Evolutionary conservation across 768 basidiomycete genomes (phyloP), one percentile per base, ranked within the genome.

Genomic region (Dentipellis fragilis): DNA sequence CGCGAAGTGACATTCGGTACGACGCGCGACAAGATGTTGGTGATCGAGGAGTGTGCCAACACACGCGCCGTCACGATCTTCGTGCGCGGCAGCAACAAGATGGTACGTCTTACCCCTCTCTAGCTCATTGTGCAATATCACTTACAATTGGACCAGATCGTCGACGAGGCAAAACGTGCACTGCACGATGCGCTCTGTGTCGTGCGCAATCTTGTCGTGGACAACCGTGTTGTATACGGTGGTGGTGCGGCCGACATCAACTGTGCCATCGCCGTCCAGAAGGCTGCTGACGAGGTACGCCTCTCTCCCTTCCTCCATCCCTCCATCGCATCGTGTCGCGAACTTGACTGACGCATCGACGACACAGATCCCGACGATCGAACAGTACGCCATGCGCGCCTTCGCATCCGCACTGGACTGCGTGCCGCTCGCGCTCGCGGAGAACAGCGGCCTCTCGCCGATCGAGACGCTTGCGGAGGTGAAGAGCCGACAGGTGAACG

Each of bases 371-470:
- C 87, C 96, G 1, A 80, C 92, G 29, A 97, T 99, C 65, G 96
- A 99, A 72, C 96, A 99, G 75, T 99, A 99, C 66, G 96, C 96
- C 2, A 97, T 99, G 94, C 87, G 95, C 50, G 94, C 96, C n/a
- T 99, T 98, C 68, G 80, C 96, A 3, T 89, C 90, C 36, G 95
- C 96, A 12, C 75, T 99, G 8, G 96, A 99, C 64, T 80, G 93
- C n/a, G 74, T 98, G 50, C 96, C 96, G 3, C 80, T 99, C 11
- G 96, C 96, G 4, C 78, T 99, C 10, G 96, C 96, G 12, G 96
- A 99, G 72, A 99, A 99, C 77, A 95, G 92, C 58, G 96, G 96
- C 54, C 71, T 98, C 46, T 85, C 89, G 12, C 96, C 96, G 10
- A 99, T 99, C 58, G 93, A 95, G 71, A 96, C 93, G 5, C 79